These are phyloP conservation scores for Monosporascus sp. DNA, from an alignment of 2,329 filamentous ascomycete species.

Conservation along the genomic window DNA sequence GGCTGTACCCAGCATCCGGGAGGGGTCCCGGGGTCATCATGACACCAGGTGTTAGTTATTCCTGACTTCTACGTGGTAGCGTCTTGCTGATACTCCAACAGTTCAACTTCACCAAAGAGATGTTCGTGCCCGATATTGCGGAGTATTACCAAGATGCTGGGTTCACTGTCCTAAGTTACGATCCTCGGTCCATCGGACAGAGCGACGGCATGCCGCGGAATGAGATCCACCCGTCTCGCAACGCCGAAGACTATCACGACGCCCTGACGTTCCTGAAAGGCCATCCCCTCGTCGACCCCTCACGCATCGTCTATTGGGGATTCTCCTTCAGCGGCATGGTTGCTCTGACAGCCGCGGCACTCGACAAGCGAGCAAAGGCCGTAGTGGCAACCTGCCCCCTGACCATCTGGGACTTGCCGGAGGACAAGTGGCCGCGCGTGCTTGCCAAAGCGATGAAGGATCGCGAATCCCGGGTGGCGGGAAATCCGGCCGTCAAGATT, in stretches of 20 bases:
- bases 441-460: constrained; percentile 29
- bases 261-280: constrained; percentile 42
- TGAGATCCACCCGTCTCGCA: constrained; percentile 28
- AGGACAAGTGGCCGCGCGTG: constrained; percentile 10
- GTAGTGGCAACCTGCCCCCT: constrained; percentile 21
- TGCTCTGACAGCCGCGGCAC: constrained; percentile 19
- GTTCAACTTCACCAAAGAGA: constrained; percentile 27
- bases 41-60: constrained; percentile 20
- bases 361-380: constrained; percentile 20
- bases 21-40: constrained; percentile 24
- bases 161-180: constrained; percentile 31
- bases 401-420: constrained; percentile 5
- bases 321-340: constrained; percentile 24
- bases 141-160: constrained; percentile 26
- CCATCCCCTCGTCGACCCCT: constrained; percentile 29
- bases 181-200: constrained; percentile 28
- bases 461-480: constrained; percentile 31
- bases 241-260: constrained; percentile 27
- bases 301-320: constrained; percentile 25
- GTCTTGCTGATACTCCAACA: neutral
- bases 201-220: constrained; percentile 35
- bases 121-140: constrained; percentile 27
- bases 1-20: constrained; percentile 27
- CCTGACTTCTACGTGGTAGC: constrained; percentile 7
- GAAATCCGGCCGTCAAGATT: constrained; percentile 33